Base-by-base conservation (phyloP, 257 asterid species). In the Petunia axillaris region DNA sequence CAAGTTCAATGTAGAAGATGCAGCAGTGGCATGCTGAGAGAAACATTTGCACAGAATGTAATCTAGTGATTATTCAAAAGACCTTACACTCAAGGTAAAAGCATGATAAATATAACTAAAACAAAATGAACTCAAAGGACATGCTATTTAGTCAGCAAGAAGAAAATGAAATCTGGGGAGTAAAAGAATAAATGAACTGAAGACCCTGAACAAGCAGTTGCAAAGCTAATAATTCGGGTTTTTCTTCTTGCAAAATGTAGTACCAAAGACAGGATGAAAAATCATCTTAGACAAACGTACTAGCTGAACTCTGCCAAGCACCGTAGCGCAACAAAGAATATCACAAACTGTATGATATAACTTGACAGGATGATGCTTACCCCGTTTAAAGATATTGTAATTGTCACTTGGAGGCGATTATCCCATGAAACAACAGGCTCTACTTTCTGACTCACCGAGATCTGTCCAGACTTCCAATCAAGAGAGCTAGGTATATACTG, bases 401-500 rank as follows among this genome's bases (percentile, higher is more conserved):
- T 62, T 25, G 85, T 39, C 67, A 88, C 91, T n/a, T 15, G 87
- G 63, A 94, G 90, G 16, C 84, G 89, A 52, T 85, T 90, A 75
- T 92, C 89, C 97, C 93, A 91, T 25, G 99, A 93, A 55, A 84
- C 88, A 36, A 85, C 89, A 54, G 76, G 92, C 48, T 89, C 89
- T 1, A 90, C 88, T 66, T 86, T 76, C 87, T 90, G 94, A 52
- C 35, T 84, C 66, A 95, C 83, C 53, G 53, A 58, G 54, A 90
- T 79, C 10, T 83, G 85, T 37, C 93, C 92, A 1, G 87, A 70
- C 81, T 83, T 86, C 98, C 99, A 95, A 36, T 83, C 84, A 46
- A 93, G 82, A 1, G 94, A 81, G 90, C 95, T 95, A 59, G 97
- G 82, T 79, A 95, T 87, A 87, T 90, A 95, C 83, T 95, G 99